Evolutionary conservation across 768 basidiomycete species (phyloP).

Genomic region (Albatrellus ellisii): DNA sequence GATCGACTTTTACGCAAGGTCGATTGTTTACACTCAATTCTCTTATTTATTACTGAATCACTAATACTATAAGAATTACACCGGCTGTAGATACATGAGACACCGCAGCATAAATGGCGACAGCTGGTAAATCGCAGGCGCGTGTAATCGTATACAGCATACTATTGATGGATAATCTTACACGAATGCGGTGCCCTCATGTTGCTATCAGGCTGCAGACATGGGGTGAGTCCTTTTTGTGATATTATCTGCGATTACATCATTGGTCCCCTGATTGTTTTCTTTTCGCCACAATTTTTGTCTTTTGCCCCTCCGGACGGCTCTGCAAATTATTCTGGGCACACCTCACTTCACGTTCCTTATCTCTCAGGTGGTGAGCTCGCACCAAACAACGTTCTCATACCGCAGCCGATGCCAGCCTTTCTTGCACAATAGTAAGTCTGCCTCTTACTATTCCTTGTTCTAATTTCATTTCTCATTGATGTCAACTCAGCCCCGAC

Average conservation of each 20-base stretch:
- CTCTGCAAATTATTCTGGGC: not conserved
- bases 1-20: slow-evolving; percentile 68
- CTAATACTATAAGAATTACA: slow-evolving; percentile 5
- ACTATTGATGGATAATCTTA: not conserved
- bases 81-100: slow-evolving; percentile 49
- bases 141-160: slow-evolving; percentile 16
- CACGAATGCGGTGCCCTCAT: not conserved
- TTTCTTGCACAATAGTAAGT: slow-evolving; percentile 60
- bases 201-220: slow-evolving; percentile 52
- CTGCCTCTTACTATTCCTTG: slow-evolving; percentile 2
- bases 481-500: slow-evolving; percentile 52
- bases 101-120: slow-evolving; percentile 78
- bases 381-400: slow-evolving; percentile 49
- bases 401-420: slow-evolving; percentile 55
- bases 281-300: slow-evolving; percentile 1
- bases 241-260: not conserved
- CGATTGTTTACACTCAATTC: slow-evolving; percentile 2
- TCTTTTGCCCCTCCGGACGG: not conserved
- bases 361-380: slow-evolving; percentile 54
- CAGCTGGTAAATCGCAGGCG: slow-evolving; percentile 57
- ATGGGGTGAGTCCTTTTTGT: slow-evolving; percentile 38
- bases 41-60: not conserved
- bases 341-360: not conserved
- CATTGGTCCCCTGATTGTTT: not conserved
- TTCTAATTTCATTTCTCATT: slow-evolving; percentile 2